Evolutionary conservation across 78 protist species (phyloP), one percentile per base, ranked within the genome.

Genomic region (Blattamonas nauphoetae): DNA sequence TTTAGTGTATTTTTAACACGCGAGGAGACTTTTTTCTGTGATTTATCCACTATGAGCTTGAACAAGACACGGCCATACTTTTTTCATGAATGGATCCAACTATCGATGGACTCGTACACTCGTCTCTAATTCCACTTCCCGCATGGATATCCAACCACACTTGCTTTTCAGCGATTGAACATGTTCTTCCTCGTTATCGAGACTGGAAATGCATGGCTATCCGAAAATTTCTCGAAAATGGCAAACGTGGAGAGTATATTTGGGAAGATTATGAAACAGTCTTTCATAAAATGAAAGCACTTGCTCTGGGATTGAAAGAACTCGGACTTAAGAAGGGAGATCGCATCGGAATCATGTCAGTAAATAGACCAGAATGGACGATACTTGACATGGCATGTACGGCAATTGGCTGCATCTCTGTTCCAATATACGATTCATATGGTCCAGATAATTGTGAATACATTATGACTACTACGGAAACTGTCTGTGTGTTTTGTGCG

Each of bases 311-410:
- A 79, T 11, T 79, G 83, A 79, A 33, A 21, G 1, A 1, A 2
- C 29, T 35, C 80, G 3, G 86, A 77, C 4, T 84, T 80, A 81
- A 79, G 32, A 79, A 79, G 46, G 90, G 90, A 0, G 90, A 88
- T 81, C 45, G 79, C 29, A 34, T 88, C 32, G 90, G 85, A 46
- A 81, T 88, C 33, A n/a, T 79, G 79, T 64, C 90, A 6, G 0
- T 0, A 34, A 80, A 79, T 41, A 45, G 90, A 41, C 0, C 63
- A 1, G 86, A 88, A 79, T 88, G 90, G 90, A 1, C n/a, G 0
- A 36, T 81, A 21, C 36, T 64, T 1, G 90, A 64, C 35, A 2
- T 81, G 1, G 90, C 90, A 55, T 88, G 85, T 1, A 0, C 80
- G 1, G 4, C 78, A n/a, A 1, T 0, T 2, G 90, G 90, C 78